Conservation (phyloP, 352 stramenopile genomes). For the Phytophthora palmivora region DNA sequence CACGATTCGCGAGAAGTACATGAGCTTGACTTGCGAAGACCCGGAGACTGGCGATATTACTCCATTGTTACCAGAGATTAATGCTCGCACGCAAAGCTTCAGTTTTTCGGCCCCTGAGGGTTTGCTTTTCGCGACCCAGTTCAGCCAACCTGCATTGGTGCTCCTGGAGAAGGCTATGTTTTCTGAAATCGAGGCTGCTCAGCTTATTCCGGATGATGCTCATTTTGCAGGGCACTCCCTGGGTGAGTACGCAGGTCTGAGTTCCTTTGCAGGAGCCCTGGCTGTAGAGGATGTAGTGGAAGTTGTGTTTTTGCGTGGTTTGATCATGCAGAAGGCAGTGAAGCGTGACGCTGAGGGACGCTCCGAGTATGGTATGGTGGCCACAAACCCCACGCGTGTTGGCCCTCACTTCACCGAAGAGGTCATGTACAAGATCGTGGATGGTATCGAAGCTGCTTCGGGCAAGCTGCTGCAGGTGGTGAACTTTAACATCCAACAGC, state of each 20-base stretch:
- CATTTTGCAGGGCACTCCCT: conserved; percentile 90
- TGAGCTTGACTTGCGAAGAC: conserved; percentile 78
- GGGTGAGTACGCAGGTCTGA: conserved; percentile 87
- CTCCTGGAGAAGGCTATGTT: conserved; percentile 88
- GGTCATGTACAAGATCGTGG: conserved; percentile 73
- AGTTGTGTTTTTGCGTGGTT: conserved; percentile 84
- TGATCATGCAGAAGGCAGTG: conserved; percentile 72
- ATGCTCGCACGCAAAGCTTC: conserved; percentile 81
- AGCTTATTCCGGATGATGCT: conserved; percentile 77
- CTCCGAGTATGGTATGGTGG: conserved; percentile 91
- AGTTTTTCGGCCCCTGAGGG: conserved; percentile 80
- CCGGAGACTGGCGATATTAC: conserved; percentile 52
- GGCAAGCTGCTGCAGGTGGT: conserved; percentile 87
- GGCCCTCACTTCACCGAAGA: conserved; percentile 75
- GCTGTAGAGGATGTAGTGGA: conserved; percentile 80
- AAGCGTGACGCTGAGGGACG: conserved; percentile 64
- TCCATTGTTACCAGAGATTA: conserved; percentile 85
- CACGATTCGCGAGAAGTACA: conserved; percentile 88
- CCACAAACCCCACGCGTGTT: conserved; percentile 80
- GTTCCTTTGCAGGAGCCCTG: conserved; percentile 75
- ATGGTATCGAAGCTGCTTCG: conserved; percentile 62
- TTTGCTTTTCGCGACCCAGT: conserved; percentile 89
- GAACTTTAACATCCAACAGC: conserved; percentile 89
- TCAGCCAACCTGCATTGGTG: conserved; percentile 85
- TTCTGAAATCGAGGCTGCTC: conserved; percentile 74